Conservation (phyloP, 1,284 basidiomycete species). For the Omphalotus olearius region DNA sequence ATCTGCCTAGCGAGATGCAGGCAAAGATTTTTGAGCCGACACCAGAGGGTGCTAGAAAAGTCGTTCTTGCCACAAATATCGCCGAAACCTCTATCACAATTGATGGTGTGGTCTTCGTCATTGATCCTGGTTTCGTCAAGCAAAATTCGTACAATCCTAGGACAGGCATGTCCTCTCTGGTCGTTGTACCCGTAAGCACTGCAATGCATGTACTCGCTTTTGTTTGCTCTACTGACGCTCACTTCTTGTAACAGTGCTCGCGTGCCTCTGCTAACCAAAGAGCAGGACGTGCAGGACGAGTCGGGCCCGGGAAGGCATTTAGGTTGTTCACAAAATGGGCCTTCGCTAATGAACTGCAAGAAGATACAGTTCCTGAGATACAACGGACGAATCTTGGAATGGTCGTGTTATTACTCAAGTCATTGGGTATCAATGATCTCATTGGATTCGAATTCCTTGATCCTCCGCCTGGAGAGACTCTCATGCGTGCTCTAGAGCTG, state of each 20-base stretch:
- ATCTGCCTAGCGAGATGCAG: constrained; percentile 98
- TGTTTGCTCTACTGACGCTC: too few relatives aligned
- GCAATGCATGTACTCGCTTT: too few relatives aligned
- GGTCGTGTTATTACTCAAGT: constrained; percentile 93
- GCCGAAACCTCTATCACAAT: constrained; percentile 98
- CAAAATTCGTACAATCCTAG: constrained; percentile 97
- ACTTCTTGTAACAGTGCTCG: constrained; percentile 62
- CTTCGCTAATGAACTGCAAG: constrained; percentile 92
- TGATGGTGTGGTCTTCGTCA: constrained; percentile 96
- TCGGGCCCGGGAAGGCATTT: constrained; percentile 98
- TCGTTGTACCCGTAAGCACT: constrained; percentile 80
- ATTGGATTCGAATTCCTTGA: constrained; percentile 99
- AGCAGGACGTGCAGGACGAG: constrained; percentile 94
- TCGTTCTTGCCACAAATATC: constrained; percentile 97
- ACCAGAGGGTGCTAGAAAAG: constrained; percentile 92
- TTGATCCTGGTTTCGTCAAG: constrained; percentile 97
- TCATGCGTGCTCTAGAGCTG: constrained; percentile 91
- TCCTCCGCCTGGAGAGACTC: constrained; percentile 97
- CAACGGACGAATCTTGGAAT: constrained; percentile 97
- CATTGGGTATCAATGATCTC: constrained; percentile 94
- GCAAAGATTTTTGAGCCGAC: constrained; percentile 99
- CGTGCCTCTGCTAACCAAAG: constrained; percentile 96
- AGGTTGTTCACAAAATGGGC: constrained; percentile 97
- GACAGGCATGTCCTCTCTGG: constrained; percentile 93
- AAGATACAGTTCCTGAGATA: constrained; percentile 97